phyloP scores from a whole-genome alignment of 176 grass and related monocot species.

The Cenchrus purpureus region DNA sequence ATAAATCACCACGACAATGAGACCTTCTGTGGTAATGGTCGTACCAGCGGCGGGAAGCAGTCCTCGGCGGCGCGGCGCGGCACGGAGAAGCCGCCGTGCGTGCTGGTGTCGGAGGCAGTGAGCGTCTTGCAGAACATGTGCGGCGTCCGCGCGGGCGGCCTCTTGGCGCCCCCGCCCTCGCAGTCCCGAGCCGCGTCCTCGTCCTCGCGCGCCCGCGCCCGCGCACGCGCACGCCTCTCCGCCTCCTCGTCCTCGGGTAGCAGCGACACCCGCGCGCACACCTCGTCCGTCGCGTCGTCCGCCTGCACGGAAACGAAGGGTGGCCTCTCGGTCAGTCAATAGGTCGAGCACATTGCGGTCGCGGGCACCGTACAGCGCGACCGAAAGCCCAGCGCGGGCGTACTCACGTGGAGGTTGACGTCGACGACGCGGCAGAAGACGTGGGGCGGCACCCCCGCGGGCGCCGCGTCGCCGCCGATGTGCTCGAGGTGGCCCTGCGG shows the following conservation, averaged over 20 bases:
- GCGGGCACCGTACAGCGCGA: not conserved
- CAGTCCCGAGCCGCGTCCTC: constrained; percentile 45
- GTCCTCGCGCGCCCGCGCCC: constrained; percentile 19
- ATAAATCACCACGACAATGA: not conserved
- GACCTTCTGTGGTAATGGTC: not conserved
- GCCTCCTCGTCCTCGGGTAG: constrained; percentile 58
- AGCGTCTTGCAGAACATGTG: constrained; percentile 99
- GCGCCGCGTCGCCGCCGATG: constrained; percentile 42
- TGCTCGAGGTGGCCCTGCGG: constrained; percentile 80
- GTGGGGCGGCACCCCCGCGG: constrained; percentile 54
- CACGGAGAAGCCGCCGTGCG: constrained; percentile 91
- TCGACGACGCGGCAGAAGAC: constrained; percentile 82
- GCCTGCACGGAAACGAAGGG: constrained; percentile 54
- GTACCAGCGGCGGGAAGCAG: constrained; percentile 94
- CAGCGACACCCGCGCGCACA: constrained; percentile 79
- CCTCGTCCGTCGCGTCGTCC: constrained; percentile 79
- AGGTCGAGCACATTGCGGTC: constrained; percentile 26
- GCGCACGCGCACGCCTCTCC: constrained; percentile 39
- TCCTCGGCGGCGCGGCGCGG: constrained; percentile 94
- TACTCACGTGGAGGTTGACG: constrained; percentile 73
- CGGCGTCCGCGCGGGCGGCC: constrained; percentile 52
- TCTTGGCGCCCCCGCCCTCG: constrained; percentile 41
- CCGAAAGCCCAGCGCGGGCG: not conserved
- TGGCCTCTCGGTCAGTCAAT: constrained; percentile 3
- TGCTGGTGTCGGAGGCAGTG: constrained; percentile 92